Percentiles rank a stretch among this genome's conserved stretches.
These are phyloP conservation scores for Erigeron canadensis DNA, from an alignment of 129 eudicot genomes.

Conservation along the genomic window DNA sequence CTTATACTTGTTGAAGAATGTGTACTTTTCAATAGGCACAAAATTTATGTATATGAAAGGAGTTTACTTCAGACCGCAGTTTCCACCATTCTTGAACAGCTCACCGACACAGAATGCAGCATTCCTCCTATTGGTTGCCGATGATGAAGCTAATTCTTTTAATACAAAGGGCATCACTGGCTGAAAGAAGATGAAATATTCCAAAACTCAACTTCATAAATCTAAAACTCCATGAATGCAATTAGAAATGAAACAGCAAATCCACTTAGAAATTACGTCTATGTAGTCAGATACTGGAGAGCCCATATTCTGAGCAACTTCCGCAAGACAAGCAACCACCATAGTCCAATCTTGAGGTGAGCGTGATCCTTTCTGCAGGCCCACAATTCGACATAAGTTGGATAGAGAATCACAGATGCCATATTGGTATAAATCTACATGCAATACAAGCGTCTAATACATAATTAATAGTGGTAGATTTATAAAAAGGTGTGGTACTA, in stretches of 20 bases:
- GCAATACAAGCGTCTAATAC: too few relatives aligned
- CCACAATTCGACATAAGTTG: slow-evolving; percentile 19
- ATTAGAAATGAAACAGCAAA: neutral
- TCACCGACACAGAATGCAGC: slow-evolving; percentile 97
- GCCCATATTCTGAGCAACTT: slow-evolving; percentile 95
- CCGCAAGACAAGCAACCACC: slow-evolving; percentile 97
- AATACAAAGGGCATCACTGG: slow-evolving; percentile 72
- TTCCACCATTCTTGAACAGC: slow-evolving; percentile 83
- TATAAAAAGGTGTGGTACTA: too few relatives aligned
- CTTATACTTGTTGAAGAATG: neutral
- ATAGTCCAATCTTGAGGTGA: slow-evolving; percentile 94
- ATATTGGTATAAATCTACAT: too few relatives aligned
- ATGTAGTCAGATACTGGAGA: slow-evolving; percentile 69
- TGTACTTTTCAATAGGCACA: neutral
- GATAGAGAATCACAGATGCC: slow-evolving; percentile 1
- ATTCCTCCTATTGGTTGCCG: slow-evolving; percentile 91
- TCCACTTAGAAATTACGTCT: slow-evolving; percentile 47
- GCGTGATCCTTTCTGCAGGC: slow-evolving; percentile 75
- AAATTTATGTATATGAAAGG: slow-evolving; percentile 9
- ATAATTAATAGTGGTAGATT: too few relatives aligned
- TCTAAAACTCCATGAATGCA: neutral
- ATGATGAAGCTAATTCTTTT: slow-evolving; percentile 75
- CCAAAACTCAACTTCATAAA: slow-evolving; percentile 8
- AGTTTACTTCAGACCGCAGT: slow-evolving; percentile 62
- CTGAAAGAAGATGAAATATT: slow-evolving; percentile 51